Evolutionary conservation across 805 yeast species (phyloP).

Genomic region (Kuraishia piskuri): DNA sequence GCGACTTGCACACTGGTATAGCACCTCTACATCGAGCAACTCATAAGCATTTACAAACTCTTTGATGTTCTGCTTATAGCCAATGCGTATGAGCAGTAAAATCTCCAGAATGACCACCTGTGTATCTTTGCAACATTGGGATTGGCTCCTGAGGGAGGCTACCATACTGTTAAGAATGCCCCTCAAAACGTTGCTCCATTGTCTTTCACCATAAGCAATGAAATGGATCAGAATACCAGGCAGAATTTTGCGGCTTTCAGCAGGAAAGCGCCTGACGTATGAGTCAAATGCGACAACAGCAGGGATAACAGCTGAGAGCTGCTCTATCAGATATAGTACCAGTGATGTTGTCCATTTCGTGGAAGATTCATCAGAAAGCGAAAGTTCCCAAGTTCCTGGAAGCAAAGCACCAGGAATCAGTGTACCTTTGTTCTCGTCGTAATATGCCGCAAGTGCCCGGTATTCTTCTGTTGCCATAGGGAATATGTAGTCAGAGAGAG

Average conservation of each 20-base stretch:
- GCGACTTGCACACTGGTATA: constrained; percentile 24
- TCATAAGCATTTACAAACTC: constrained; percentile 22
- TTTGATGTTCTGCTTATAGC: constrained; percentile 21
- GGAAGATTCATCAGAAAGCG: not conserved
- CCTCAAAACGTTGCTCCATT: not conserved
- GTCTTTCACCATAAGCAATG: not conserved
- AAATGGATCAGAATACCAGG: not conserved
- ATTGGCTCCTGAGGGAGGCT: not conserved
- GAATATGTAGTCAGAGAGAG: not conserved
- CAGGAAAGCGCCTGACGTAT: not conserved
- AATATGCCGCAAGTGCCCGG: not conserved
- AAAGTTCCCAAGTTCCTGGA: not conserved
- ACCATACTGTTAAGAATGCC: not conserved
- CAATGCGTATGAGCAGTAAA: constrained; percentile 29
- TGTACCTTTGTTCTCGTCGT: not conserved
- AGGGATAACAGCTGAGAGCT: not conserved
- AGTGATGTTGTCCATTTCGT: not conserved
- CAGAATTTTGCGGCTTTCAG: not conserved
- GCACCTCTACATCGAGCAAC: constrained; percentile 18
- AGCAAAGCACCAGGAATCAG: not conserved
- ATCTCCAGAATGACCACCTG: constrained; percentile 19
- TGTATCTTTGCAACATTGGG: constrained; percentile 4
- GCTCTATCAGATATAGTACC: not conserved
- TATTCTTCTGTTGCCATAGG: not conserved
- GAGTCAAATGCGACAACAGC: not conserved